Percentiles rank a stretch among this genome's conserved stretches.
Evolutionary conservation across 495 filamentous ascomycete genomes (phyloP).

Genomic region (Hypoxylon fuscum): DNA sequence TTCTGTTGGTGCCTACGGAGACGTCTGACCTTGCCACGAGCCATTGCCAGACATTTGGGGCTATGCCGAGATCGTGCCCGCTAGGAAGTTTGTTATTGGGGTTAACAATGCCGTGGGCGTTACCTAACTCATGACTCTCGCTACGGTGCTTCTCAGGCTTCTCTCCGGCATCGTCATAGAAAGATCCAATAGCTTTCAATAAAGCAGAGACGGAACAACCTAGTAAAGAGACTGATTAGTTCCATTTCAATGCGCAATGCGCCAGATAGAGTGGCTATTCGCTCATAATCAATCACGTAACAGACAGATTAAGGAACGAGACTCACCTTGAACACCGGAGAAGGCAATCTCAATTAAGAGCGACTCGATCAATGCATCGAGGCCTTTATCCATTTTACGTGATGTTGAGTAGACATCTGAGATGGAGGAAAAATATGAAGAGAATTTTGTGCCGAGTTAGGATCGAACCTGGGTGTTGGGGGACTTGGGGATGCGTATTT

Average conservation of each 20-base stretch:
- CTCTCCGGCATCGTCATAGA: conserved; percentile 18
- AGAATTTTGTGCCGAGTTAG: conserved; percentile 39
- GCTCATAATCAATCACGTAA: conserved; percentile 7
- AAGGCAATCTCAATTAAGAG: conserved; percentile 76
- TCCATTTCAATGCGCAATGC: neutral
- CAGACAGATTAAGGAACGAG: conserved; percentile 13
- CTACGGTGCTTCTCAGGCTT: neutral
- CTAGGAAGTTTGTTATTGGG: neutral
- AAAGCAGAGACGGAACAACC: conserved; percentile 39
- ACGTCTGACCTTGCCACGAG: conserved; percentile 53
- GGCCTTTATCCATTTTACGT: conserved; percentile 67
- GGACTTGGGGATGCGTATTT: too few relatives aligned
- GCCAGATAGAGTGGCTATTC: neutral
- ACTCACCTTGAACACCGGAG: conserved; percentile 74
- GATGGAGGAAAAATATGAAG: conserved; percentile 16
- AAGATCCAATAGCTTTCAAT: conserved; percentile 37
- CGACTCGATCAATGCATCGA: conserved; percentile 76
- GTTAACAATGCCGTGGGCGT: neutral
- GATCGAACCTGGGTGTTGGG: conserved; percentile 43
- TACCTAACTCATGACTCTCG: neutral
- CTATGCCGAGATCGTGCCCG: conserved; percentile 42
- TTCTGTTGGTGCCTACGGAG: conserved; percentile 50
- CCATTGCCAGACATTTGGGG: conserved; percentile 57
- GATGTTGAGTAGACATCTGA: conserved; percentile 36
- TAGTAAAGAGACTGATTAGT: conserved; percentile 24